A percentile compares a stretch with the other conserved stretches of the same genome.
Evolutionary conservation across 1,139 yeast species (phyloP).

Genomic region (Pichia sp.): DNA sequence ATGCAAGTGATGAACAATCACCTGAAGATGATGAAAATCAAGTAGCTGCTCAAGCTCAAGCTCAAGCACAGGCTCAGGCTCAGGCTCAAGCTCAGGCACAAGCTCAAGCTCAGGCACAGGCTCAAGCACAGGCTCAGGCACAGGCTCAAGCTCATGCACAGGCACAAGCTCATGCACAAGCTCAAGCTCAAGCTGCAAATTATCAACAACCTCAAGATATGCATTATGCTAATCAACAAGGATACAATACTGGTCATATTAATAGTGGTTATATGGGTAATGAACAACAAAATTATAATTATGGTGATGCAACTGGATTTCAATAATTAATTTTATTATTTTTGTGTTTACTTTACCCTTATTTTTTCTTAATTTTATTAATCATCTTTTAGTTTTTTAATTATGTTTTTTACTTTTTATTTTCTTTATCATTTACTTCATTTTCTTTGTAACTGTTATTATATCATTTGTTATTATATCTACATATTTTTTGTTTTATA

Average conservation of each 20-base stretch:
- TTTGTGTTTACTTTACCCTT: too few species aligned
- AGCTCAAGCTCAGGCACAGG: slow-evolving; percentile 17
- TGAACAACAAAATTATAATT: slow-evolving; percentile 17
- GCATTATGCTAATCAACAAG: slow-evolving; percentile 11
- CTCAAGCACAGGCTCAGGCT: slow-evolving; percentile 21
- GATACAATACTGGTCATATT: slow-evolving; percentile 18
- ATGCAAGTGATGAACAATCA: slow-evolving; percentile 81
- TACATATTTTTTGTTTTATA: too few species aligned
- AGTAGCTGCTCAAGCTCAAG: slow-evolving; percentile 18
- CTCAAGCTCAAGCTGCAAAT: slow-evolving; percentile 1
- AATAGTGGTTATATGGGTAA: slow-evolving; percentile 24
- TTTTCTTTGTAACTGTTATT: too few species aligned
- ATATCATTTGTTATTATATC: too few species aligned
- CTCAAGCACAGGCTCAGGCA: slow-evolving; percentile 16
- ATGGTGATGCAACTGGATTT: slow-evolving; percentile 26
- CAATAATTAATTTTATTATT: slow-evolving; percentile 14
- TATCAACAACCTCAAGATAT: slow-evolving; percentile 11
- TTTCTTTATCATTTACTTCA: too few species aligned
- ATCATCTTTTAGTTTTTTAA: too few species aligned
- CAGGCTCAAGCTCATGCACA: slow-evolving; percentile 12
- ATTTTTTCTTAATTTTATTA: too few species aligned
- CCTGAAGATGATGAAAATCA: slow-evolving; percentile 54
- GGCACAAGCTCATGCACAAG: slow-evolving; percentile 8
- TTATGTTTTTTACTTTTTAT: too few species aligned
- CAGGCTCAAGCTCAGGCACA: slow-evolving; percentile 26